Evolutionary conservation across 1,284 basidiomycete species (phyloP), one percentile per base, ranked within the genome.

Genomic region (Cryptococcus maquisensis): DNA sequence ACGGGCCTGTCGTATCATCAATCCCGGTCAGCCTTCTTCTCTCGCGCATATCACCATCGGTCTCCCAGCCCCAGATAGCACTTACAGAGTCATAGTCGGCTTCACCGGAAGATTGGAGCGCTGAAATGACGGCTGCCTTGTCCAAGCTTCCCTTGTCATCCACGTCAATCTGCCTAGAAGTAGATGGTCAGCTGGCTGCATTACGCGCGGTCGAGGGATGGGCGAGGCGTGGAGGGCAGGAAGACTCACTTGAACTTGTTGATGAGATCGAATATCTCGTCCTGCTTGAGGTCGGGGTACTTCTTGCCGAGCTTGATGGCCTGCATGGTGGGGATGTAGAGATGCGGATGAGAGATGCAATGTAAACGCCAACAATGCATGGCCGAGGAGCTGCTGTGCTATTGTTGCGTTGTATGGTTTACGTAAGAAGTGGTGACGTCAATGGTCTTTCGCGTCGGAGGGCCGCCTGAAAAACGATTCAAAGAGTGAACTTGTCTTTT

Each of bases 251-350:
- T 91, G 86, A 95, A 96, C 61, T 85, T 84, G 73, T 86, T 91
- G 78, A 94, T 86, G 72, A 96, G 83, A 71, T 90, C 86, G 69
- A 93, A 87, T 84, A 96, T 90, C 78, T 93, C 91, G 79, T 94
- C 90, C 70, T 86, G 84, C 46, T 87, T 81, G 68, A 98, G 86
- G 69, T 95, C 87, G 28, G 94, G 91, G 71, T 89, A 96, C 76
- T 96, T 97, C 80, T 88, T 90, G 73, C 92, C 87, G 24, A 98
- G 81, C 78, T 87, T 71, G 62, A 77, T 66, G 28, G 75, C 74
- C 64, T 77, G 75, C 75, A 77, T 77, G 47, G 40, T 71, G 61
- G 56, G n/a, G 20, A 6, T 44, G 51, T 38, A 15, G 28, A 32
- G 28, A 32, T 32, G 28, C 28, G 10, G 28, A 32, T 32, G 28